Evolutionary conservation across 1,284 basidiomycete genomes (phyloP), one percentile per base, ranked within the genome.

Genomic region (Tylopilus sp.): DNA sequence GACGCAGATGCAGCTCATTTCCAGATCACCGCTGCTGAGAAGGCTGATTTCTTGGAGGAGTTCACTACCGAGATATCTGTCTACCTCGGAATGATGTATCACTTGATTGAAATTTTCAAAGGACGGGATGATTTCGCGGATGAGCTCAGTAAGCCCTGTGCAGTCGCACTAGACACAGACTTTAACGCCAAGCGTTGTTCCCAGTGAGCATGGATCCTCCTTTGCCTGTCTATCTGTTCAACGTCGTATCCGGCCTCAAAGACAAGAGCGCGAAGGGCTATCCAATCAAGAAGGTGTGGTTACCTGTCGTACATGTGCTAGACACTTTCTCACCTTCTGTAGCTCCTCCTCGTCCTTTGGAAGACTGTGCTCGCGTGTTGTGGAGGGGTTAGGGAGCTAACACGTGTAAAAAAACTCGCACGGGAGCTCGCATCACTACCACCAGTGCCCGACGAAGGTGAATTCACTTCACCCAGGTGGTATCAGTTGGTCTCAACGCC

Each of bases 181-280:
- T 43, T 26, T 26, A 31, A 42, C 30, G n/a, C 53, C 57, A 47
- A 65, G 47, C 45, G 40, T 52, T 39, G 51, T 43, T 41, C 41
- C 53, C 21, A 97, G 93, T 97, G 94, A 87, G 88, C 58, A 78
- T 97, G 69, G 92, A 97, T 45, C 95, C 96, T 4, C 93, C 96
- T 8, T 72, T 99, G 18, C 95, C 96, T 2, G 85, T 97, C 15
- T 95, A 94, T 66, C 76, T 99, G 16, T 91, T 97, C 71, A 87
- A 87, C 48, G 78, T 95, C 46, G 86, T 99, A 9, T 87, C 94
- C 16, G 84, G 86, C 28, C 73, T 99, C 43, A 86, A 93, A 55
- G 97, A 99, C 64, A 94, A 93, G 72, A 91, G 89, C 60, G 89
- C 93, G 5, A 95, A 92, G 64, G 93, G 93, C 2, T 97, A 97